phyloP scores from a whole-genome alignment of 163 green algal genomes.

The Scenedesmus sp. region DNA sequence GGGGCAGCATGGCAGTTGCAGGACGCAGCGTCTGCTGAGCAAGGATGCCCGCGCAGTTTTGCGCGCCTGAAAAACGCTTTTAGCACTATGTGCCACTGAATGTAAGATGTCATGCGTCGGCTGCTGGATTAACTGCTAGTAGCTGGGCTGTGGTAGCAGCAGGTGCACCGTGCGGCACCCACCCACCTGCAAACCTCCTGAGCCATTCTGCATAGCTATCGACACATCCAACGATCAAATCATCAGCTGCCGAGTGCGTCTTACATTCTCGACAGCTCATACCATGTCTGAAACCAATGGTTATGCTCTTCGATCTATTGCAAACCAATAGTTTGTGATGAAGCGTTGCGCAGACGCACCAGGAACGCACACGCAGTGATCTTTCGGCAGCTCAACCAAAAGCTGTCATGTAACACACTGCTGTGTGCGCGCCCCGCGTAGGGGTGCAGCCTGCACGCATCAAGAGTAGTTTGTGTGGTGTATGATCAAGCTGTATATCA shows the following conservation, averaged over 20 bases:
- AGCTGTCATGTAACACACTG: conserved; percentile 3
- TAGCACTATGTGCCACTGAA: background rate
- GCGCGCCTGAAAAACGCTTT: background rate
- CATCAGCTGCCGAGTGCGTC: background rate
- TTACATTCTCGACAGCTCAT: background rate
- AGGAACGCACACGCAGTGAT: background rate
- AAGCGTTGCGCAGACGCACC: too few relatives aligned
- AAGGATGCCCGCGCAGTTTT: background rate
- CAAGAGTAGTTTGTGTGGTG: background rate
- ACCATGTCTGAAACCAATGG: too few relatives aligned
- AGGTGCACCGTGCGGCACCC: background rate
- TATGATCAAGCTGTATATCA: background rate
- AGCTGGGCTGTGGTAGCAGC: background rate
- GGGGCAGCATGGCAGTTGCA: background rate
- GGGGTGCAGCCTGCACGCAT: background rate
- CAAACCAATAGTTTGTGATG: too few relatives aligned
- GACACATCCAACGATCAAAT: background rate
- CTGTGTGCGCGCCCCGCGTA: background rate
- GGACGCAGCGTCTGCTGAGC: background rate
- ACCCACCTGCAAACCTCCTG: background rate
- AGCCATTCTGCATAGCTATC: background rate
- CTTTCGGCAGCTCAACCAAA: background rate
- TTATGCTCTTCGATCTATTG: background rate
- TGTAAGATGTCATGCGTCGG: background rate
- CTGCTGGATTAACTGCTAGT: background rate